Evolutionary conservation across 2,329 filamentous ascomycete species (phyloP), one percentile per base, ranked within the genome.

Genomic region (Trichoderma sp.): DNA sequence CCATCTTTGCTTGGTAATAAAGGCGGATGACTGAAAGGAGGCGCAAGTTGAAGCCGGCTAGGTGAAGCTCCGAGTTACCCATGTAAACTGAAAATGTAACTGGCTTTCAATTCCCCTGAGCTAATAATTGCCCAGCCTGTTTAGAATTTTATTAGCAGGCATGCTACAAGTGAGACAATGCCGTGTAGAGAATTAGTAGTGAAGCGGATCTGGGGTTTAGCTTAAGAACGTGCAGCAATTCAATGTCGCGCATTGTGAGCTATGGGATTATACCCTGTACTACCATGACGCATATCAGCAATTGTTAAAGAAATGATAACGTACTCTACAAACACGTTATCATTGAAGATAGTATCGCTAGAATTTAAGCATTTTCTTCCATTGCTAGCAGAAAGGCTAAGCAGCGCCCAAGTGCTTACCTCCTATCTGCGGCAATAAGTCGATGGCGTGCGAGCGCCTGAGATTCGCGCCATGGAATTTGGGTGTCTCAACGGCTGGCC

Each of bases 381-480:
- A 61, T 60, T 14, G 39, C 54, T 51, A 54, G 34, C 63, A 18
- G 52, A 49, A 58, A 18, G 26, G 46, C 58, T 58, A 63, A n/a
- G 18, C 32, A 56, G 32, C 13, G n/a, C 30, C 39, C 28, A 39
- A 30, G 30, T 56, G 52, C 59, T 56, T 52, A 49, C 59, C 52
- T 51, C 34, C 43, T 54, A 56, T 65, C 59, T 59, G 18, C 34
- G 43, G 52, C 54, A 32, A 59, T 24, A 34, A 24, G 32, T 8
- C 56, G 68, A 69, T 69, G 68, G 30, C 68, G 68, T 69, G 68
- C 68, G 68, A 69, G 55, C 56, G 56, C 46, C 49, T 60, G 13
- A 24, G 34, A 61, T 21, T 69, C 46, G 55, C 68, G 68, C 68
- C 68, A 69, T 69, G 68, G 54, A 46, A 51, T 60, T 28, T 43